Evolutionary conservation across 1,284 basidiomycete species (phyloP), one percentile per base, ranked within the genome.

Genomic region (Bjerkandera adusta): DNA sequence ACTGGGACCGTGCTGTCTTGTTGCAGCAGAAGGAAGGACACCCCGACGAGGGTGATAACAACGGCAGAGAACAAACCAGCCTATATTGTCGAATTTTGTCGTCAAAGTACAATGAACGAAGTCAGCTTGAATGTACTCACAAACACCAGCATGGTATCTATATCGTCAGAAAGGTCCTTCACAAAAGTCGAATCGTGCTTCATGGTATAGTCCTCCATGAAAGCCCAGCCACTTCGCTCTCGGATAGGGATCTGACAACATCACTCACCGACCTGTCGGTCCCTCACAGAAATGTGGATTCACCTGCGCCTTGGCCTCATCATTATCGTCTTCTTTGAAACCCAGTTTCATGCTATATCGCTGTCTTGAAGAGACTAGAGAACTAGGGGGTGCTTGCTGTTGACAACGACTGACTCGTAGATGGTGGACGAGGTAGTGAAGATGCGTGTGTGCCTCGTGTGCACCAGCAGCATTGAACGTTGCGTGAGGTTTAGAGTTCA

Each of bases 131-230:
- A 27, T 5, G 22, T 4, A 47, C 45, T 27, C 12, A 47, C 45
- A n/a, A 47, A 41, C 7, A 41, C 38, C 22, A 47, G 38, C 6
- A 47, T 36, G n/a, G 45, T 36, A 30, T 47, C 38, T 10, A 47
- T 41, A 35, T 47, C 45, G 7, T 41, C 38, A n/a, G 25, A 20
- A 20, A 21, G 26, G 32, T 34, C 25, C 22, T 20, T 15, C 32
- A 47, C 30, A 24, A 41, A 25, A n/a, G 29, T 38, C 16, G 18
- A 12, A 30, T 47, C 45, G 27, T 33, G 30, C 2, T 40, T 32
- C 21, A 22, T 18, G 7, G 41, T 24, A 12, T 21, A 16, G 5
- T 26, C 18, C 16, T 47, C 37, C 11, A 47, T 15, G 16, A 29
- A 29, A 8, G 36, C 37, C 45, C 45, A 47, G 11, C 45, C 45